Percentiles rank a stretch among this genome's conserved stretches.
phyloP scores from a whole-genome alignment of 805 yeast species.

The Debaryomyces castellii region DNA sequence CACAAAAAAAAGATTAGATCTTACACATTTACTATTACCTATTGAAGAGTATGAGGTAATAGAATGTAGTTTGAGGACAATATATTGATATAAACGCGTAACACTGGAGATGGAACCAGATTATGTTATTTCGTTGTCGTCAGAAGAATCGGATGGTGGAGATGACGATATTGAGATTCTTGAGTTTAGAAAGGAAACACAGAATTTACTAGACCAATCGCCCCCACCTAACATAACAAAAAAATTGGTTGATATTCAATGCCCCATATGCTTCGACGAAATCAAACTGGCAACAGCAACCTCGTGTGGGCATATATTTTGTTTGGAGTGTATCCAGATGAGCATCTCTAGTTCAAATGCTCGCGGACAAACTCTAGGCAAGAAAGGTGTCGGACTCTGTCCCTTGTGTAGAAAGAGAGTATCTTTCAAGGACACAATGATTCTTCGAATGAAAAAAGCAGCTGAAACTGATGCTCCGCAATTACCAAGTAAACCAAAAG shows the following conservation, averaged over 20 bases:
- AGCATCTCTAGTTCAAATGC: conserved; percentile 40
- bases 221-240: conserved; percentile 25
- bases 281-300: conserved; percentile 40
- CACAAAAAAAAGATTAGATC: conserved; percentile 1
- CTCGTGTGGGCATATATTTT: conserved; percentile 44
- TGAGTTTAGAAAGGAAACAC: conserved; percentile 38
- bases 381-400: conserved; percentile 40
- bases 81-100: too few species aligned
- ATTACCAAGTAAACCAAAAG: conserved; percentile 9
- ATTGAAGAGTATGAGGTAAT: too few species aligned
- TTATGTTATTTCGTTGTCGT: conserved; percentile 18
- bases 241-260: conserved; percentile 35
- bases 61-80: too few species aligned
- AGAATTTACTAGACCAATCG: conserved; percentile 27
- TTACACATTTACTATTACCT: neutral
- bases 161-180: conserved; percentile 38
- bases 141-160: conserved; percentile 21
- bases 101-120: conserved; percentile 6
- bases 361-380: conserved; percentile 40
- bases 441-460: conserved; percentile 20
- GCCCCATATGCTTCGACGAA: conserved; percentile 47
- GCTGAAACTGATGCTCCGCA: conserved; percentile 11
- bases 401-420: conserved; percentile 43
- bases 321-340: conserved; percentile 42
- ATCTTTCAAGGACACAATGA: conserved; percentile 34